Evolutionary conservation across 192 early-diverging fungal species (phyloP), one percentile per base, ranked within the genome.

Genomic region (Backusella macrospora): DNA sequence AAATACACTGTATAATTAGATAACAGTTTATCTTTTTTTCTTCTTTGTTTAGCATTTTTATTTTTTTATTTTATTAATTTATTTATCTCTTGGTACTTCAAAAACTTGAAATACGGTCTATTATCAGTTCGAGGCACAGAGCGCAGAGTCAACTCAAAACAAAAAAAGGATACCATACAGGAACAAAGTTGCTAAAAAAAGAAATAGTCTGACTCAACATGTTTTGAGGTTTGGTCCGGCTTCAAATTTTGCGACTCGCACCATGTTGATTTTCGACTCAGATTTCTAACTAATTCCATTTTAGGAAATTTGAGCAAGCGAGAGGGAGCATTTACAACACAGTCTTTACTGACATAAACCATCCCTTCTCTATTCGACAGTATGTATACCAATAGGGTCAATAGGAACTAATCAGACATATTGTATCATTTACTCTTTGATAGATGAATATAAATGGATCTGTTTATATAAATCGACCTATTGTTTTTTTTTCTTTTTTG

Each of bases 281-380:
- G 52, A 26, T 23, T 23, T 6, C 5, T 2, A 34, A 59, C 1
- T 4, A 59, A 26, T 59, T 59, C 52, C 52, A 26, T 59, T 59
- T 59, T 59, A 59, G 52, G 52, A 59, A 59, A 12, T 26, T 23
- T 12, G 8, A 15, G n/a, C 21, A 18, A 10, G 21, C 23, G 7
- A n/a, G 65, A 66, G 39, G 40, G 65, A 40, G 65, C 38, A 66
- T 66, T 43, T 66, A 66, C 65, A 10, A 66, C n/a, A 38, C 38
- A 38, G 40, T 40, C 37, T 21, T 18, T 40, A 66, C 38, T 66
- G 65, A 42, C n/a, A 66, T 66, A 40, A 40, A 40, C 65, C 37
- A 66, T 66, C 65, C 65, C 40, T 66, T 40, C 65, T 66, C 40
- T 66, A 66, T 66, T 66, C 65, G 65, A 66, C 65, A 66, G 65